Evolutionary conservation across 768 basidiomycete species (phyloP).

Genomic region (Suillus discolor): DNA sequence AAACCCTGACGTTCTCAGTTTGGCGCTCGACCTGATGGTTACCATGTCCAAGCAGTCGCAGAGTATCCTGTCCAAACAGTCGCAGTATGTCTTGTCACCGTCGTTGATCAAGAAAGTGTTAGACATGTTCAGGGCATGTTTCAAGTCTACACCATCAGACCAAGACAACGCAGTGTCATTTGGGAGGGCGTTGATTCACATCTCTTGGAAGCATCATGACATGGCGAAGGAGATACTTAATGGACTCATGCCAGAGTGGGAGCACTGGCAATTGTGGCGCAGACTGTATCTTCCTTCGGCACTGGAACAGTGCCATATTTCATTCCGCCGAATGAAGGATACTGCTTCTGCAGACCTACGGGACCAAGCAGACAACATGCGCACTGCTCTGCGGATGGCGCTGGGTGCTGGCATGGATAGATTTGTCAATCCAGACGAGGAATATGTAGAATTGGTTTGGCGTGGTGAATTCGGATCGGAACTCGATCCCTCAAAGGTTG

Average conservation of each 20-base stretch:
- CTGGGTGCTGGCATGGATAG: not conserved
- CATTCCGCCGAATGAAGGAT: not conserved
- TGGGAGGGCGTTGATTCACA: not conserved
- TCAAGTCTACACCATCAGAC: not conserved
- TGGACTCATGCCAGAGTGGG: not conserved
- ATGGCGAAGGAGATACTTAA: not conserved
- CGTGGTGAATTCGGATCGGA: not conserved
- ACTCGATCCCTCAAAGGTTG: not conserved
- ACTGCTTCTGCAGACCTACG: not conserved
- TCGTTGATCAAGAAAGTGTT: not conserved
- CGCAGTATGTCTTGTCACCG: not conserved
- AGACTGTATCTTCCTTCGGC: not conserved
- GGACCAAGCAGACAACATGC: not conserved
- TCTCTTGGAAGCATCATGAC: not conserved
- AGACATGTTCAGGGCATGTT: not conserved
- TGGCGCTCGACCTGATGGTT: constrained; percentile 8
- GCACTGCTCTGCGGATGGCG: not conserved
- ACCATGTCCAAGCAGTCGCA: not conserved
- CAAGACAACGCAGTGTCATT: too few species aligned
- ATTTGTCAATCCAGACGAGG: not conserved
- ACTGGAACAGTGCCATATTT: not conserved
- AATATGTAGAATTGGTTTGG: not conserved
- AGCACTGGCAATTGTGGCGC: not conserved
- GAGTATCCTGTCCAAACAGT: not conserved
- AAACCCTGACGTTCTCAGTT: constrained; percentile 11